Percentiles rank a stretch among this genome's conserved stretches.
These are phyloP conservation scores for Ustilago trichophora DNA, from an alignment of 1,284 basidiomycete species.

Conservation along the genomic window DNA sequence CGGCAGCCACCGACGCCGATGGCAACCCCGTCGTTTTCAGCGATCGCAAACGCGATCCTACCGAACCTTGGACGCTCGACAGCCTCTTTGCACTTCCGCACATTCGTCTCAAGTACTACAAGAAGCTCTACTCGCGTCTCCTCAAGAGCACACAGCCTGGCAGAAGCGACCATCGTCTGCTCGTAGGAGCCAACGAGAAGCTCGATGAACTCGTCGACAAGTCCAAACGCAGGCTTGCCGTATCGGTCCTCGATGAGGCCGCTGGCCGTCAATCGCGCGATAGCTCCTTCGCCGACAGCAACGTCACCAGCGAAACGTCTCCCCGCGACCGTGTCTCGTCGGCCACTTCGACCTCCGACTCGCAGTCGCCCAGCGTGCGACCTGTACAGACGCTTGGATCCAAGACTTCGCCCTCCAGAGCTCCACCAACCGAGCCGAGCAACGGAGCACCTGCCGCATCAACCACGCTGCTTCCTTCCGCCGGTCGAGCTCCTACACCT, in stretches of 20 bases:
- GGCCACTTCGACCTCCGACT: slow-evolving; percentile 47
- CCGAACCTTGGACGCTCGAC: slow-evolving; percentile 80
- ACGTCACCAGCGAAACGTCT: slow-evolving; percentile 35
- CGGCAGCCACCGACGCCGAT: slow-evolving; percentile 65
- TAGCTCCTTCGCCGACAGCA: slow-evolving; percentile 52
- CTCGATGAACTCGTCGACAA: slow-evolving; percentile 78
- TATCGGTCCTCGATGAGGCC: slow-evolving; percentile 48
- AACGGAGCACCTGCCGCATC: slow-evolving; percentile 2
- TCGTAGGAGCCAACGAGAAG: slow-evolving; percentile 81
- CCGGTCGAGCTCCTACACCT: slow-evolving; percentile 19
- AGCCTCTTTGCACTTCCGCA: slow-evolving; percentile 86
- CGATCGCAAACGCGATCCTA: slow-evolving; percentile 47
- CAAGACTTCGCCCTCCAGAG: slow-evolving; percentile 10
- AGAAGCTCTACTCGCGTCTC: slow-evolving; percentile 85
- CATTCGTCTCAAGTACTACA: slow-evolving; percentile 87
- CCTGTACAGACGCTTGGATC: slow-evolving; percentile 17
- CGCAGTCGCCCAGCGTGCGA: slow-evolving; percentile 20
- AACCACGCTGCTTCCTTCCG: slow-evolving; percentile 6
- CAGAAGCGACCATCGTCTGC: slow-evolving; percentile 83
- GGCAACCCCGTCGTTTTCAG: slow-evolving; percentile 46
- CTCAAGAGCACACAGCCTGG: slow-evolving; percentile 88
- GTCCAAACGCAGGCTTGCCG: slow-evolving; percentile 67
- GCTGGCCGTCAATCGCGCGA: slow-evolving; percentile 39
- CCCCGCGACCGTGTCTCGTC: slow-evolving; percentile 47
- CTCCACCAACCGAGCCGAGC: slow-evolving; percentile 4